Evolutionary conservation across 805 yeast species (phyloP), one percentile per base, ranked within the genome.

Genomic region (Candida ovalis): DNA sequence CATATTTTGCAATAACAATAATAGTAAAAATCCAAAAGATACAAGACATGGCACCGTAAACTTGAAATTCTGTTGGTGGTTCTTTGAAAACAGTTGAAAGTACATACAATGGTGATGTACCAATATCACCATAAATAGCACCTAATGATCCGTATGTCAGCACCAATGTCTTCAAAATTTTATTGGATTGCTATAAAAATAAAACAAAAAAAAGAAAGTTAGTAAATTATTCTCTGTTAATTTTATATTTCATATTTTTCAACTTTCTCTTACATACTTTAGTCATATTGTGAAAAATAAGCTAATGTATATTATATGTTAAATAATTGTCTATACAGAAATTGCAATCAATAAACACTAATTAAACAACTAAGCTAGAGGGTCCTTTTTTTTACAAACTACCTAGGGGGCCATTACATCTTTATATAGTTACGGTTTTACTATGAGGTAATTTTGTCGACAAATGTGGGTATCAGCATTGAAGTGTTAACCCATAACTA

Each of bases 71-170:
- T 15, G 69, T 57, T 0, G 80, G 77, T 3, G 62, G 54, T 1
- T 47, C 44, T 19, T 49, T 44, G 47, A 72, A 64, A 39, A 69
- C 62, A n/a, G 71, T 61, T 43, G 74, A 68, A 54, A 72, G 58
- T 10, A 72, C 75, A 59, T 81, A 81, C 45, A 81, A 62, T 2
- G 86, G 86, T 10, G 83, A 77, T 3, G 86, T 80, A 25, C 83
- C 84, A 48, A 81, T 67, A 61, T 81, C 85, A 44, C 86, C 84
- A 58, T 80, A 81, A 37, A 80, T 78, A n/a, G 81, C 80, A 21
- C 86, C 86, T 36, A 81, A 65, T 4, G 80, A 73, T 17, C 50
- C 51, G 37, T 43, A 58, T 4, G 51, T 41, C n/a, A 50, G 30
- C 15, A 32, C 22, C 8, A 53, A 43, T 8, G 48, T 50, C 22